Percentiles rank a stretch among this genome's conserved stretches.
Evolutionary conservation across 257 asterid species (phyloP).

Genomic region (Lithospermum erythrorhizon): DNA sequence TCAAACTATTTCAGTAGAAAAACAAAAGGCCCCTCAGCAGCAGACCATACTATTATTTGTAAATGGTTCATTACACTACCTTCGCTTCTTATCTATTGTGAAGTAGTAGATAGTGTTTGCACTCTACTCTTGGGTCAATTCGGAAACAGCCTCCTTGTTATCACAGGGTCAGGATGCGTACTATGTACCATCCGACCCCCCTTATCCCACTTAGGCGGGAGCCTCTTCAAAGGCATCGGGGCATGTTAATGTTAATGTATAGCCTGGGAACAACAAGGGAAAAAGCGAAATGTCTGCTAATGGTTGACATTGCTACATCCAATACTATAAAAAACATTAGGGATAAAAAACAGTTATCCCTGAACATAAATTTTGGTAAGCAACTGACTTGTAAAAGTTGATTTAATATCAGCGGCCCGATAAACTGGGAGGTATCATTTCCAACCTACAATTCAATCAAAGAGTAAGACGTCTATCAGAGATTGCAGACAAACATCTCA

Average conservation of each 20-base stretch:
- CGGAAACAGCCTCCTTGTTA: too few relatives aligned
- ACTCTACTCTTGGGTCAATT: too few relatives aligned
- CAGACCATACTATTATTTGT: background rate
- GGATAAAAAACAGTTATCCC: background rate
- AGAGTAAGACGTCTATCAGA: background rate
- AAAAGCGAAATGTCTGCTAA: background rate
- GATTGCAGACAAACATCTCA: background rate
- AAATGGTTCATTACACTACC: too few relatives aligned
- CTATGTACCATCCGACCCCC: too few relatives aligned
- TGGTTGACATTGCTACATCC: background rate
- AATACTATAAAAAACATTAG: background rate
- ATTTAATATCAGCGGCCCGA: slow-evolving; percentile 80
- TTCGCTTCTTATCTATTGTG: too few relatives aligned
- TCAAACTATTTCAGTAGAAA: background rate
- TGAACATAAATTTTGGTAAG: slow-evolving; percentile 3
- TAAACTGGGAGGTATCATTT: slow-evolving; percentile 72
- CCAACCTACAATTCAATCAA: slow-evolving; percentile 49
- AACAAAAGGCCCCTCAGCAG: background rate
- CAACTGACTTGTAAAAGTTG: slow-evolving; percentile 59
- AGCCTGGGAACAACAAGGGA: background rate
- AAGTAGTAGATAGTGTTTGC: too few relatives aligned
- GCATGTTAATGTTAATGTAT: too few relatives aligned
- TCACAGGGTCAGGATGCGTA: too few relatives aligned
- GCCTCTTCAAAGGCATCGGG: too few relatives aligned
- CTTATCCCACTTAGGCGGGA: too few relatives aligned